Evolutionary conservation across 2,329 filamentous ascomycete species (phyloP).

Genomic region (Scedosporium minutisporum): DNA sequence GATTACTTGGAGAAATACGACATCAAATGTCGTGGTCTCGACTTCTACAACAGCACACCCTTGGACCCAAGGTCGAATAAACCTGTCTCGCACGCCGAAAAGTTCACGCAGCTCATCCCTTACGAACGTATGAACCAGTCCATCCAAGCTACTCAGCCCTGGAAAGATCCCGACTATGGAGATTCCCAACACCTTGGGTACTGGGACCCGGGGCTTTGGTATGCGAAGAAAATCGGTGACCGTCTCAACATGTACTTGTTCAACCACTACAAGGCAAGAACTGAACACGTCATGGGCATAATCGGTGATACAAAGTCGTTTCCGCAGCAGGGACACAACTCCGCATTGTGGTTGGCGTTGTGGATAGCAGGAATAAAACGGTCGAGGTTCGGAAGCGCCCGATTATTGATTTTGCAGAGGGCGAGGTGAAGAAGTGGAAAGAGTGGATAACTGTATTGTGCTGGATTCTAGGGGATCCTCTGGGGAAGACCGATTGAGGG

Average conservation of each 20-base stretch:
- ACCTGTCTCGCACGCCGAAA: too few relatives aligned
- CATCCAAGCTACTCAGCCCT: too few relatives aligned
- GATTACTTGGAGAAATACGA: too few relatives aligned
- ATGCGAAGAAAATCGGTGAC: not conserved
- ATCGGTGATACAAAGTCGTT: not conserved
- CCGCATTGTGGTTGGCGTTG: not conserved
- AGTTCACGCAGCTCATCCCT: too few relatives aligned
- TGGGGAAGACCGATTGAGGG: not conserved
- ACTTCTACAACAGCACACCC: too few relatives aligned
- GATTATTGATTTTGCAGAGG: not conserved
- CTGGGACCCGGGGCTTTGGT: not conserved
- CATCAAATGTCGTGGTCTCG: too few relatives aligned
- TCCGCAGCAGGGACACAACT: not conserved
- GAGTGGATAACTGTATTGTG: not conserved
- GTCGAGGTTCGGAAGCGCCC: not conserved
- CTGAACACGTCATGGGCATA: not conserved
- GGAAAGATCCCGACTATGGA: too few relatives aligned
- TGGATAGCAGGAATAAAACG: not conserved
- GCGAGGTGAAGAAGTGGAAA: not conserved
- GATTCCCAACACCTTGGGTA: too few relatives aligned
- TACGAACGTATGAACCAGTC: too few relatives aligned
- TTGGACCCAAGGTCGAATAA: too few relatives aligned
- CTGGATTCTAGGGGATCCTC: not conserved
- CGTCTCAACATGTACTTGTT: not conserved
- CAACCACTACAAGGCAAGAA: not conserved